These are phyloP conservation scores for Elongisporangium senticosum DNA, from an alignment of 352 stramenopile genomes.

Conservation along the genomic window DNA sequence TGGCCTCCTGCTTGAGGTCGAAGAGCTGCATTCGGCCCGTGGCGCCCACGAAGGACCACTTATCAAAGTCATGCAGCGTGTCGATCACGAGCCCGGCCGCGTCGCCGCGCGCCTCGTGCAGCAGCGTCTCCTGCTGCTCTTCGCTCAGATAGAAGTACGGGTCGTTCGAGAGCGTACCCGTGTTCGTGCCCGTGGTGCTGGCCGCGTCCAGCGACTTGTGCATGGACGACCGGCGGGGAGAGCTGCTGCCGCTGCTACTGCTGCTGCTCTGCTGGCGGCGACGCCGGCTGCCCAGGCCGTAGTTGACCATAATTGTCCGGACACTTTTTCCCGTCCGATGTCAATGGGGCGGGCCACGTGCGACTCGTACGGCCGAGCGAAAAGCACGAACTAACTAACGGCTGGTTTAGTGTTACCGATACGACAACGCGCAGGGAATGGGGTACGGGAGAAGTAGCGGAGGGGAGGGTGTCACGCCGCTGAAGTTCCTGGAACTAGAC, in stretches of 20 bases:
- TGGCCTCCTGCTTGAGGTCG: slow-evolving; percentile 39
- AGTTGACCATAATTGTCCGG: slow-evolving; percentile 8
- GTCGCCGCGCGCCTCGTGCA: slow-evolving; percentile 43
- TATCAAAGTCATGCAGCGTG: slow-evolving; percentile 48
- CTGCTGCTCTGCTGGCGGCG: slow-evolving; percentile 7
- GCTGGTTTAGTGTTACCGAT: not conserved
- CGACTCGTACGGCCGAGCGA: not conserved
- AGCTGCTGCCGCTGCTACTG: slow-evolving; percentile 13
- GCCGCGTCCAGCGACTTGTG: slow-evolving; percentile 7
- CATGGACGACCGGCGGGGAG: slow-evolving; percentile 8
- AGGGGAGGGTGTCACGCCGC: not conserved
- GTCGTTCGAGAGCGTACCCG: slow-evolving; percentile 14
- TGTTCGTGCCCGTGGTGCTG: slow-evolving; percentile 3
- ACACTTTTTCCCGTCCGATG: not conserved
- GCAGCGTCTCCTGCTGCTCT: slow-evolving; percentile 37
- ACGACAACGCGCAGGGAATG: not conserved
- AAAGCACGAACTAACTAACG: not conserved
- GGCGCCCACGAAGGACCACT: slow-evolving; percentile 55
- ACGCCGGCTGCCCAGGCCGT: slow-evolving; percentile 5
- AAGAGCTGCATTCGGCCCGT: slow-evolving; percentile 40
- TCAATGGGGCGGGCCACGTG: not conserved
- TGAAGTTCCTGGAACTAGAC: not conserved
- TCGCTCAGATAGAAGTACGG: slow-evolving; percentile 56
- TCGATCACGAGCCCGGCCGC: slow-evolving; percentile 55
- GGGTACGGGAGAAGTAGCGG: not conserved